These are phyloP conservation scores for Fusarium hostae DNA, from an alignment of 2,329 filamentous ascomycete species.

Conservation along the genomic window DNA sequence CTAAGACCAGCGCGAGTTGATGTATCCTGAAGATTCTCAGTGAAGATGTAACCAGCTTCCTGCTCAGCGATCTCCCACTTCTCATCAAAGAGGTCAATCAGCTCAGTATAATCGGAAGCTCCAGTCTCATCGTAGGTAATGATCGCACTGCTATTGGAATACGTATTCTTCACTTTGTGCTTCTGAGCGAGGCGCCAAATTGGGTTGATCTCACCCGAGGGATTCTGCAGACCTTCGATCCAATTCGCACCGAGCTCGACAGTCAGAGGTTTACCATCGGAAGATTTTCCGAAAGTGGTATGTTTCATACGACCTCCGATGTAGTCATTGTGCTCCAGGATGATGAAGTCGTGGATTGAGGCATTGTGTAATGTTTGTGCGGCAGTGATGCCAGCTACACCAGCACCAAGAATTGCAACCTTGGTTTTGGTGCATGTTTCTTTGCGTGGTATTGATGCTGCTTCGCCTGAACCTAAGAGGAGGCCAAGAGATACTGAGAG, in stretches of 20 bases:
- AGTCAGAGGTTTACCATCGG: conserved; percentile 63
- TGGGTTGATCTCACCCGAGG: conserved; percentile 58
- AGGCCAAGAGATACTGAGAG: conserved; percentile 14
- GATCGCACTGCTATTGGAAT: conserved; percentile 68
- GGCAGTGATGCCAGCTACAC: conserved; percentile 71
- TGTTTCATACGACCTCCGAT: conserved; percentile 71
- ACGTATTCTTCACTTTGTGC: conserved; percentile 64
- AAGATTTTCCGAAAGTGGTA: conserved; percentile 62
- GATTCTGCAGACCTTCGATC: conserved; percentile 53
- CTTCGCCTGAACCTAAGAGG: conserved; percentile 9
- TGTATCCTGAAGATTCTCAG: conserved; percentile 69
- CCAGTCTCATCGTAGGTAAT: conserved; percentile 68
- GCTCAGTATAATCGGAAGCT: conserved; percentile 58
- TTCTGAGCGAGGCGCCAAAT: conserved; percentile 72
- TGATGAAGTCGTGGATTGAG: conserved; percentile 71
- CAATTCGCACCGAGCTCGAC: conserved; percentile 77
- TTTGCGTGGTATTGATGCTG: conserved; percentile 23
- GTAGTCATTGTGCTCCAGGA: conserved; percentile 70
- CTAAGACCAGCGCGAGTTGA: conserved; percentile 69
- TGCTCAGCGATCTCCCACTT: conserved; percentile 58
- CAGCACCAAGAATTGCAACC: conserved; percentile 60
- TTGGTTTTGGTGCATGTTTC: conserved; percentile 45
- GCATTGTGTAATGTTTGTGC: conserved; percentile 71
- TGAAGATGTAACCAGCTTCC: conserved; percentile 67
- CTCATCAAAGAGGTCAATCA: conserved; percentile 63